Percentiles rank a stretch among this genome's conserved stretches.
phyloP scores from a whole-genome alignment of 768 basidiomycete genomes.

The Amanita brunnescens region DNA sequence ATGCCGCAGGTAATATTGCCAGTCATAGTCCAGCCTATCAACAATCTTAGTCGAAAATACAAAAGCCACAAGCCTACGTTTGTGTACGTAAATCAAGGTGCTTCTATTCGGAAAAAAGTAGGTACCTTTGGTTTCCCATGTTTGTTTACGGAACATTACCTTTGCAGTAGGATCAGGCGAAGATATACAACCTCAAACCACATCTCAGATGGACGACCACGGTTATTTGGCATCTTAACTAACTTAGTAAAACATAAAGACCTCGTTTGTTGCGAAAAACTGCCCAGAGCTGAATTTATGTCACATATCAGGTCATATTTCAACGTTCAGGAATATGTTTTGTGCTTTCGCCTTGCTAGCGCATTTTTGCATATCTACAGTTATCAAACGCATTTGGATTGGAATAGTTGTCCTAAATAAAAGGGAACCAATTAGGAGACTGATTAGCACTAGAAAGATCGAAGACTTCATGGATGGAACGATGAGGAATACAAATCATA shows the following conservation, averaged over 20 bases:
- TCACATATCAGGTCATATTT: background rate
- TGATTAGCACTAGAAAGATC: background rate
- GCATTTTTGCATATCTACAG: slow-evolving; percentile 31
- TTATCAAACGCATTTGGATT: slow-evolving; percentile 25
- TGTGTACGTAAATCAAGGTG: too few relatives aligned
- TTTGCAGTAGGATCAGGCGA: slow-evolving; percentile 23
- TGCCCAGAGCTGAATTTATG: slow-evolving; percentile 18
- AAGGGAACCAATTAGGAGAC: background rate
- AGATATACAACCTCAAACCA: slow-evolving; percentile 9
- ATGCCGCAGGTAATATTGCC: too few relatives aligned
- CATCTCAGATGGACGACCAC: slow-evolving; percentile 5
- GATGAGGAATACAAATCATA: slow-evolving; percentile 9
- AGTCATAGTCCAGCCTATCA: too few relatives aligned
- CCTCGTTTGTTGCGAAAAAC: slow-evolving; percentile 25
- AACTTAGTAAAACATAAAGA: slow-evolving; percentile 23
- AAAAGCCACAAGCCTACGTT: too few relatives aligned
- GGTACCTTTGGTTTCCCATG: too few relatives aligned
- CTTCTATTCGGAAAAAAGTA: too few relatives aligned
- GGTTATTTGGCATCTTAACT: slow-evolving; percentile 21
- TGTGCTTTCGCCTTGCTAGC: slow-evolving; percentile 15
- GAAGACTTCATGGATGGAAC: slow-evolving; percentile 4
- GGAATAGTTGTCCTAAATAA: slow-evolving; percentile 24
- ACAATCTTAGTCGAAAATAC: too few relatives aligned
- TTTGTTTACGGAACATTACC: slow-evolving; percentile 24
- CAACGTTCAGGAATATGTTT: too few relatives aligned